phyloP scores from a whole-genome alignment of 805 yeast species.

The Blastobotrys attinorum region DNA sequence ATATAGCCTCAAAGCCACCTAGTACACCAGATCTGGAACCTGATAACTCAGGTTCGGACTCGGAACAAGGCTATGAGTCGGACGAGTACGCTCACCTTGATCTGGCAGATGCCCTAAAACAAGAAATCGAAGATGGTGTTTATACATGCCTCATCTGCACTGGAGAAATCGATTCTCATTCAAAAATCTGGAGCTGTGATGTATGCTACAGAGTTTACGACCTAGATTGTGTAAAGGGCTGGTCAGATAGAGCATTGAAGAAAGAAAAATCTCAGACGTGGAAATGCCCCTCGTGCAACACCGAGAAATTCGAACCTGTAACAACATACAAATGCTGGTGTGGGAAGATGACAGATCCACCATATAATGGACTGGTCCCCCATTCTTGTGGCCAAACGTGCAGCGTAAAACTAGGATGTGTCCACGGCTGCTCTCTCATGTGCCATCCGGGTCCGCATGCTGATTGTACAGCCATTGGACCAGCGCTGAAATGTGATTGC shows the following conservation, averaged over 20 bases:
- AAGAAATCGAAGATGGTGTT: constrained; percentile 57
- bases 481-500: constrained; percentile 61
- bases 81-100: constrained; percentile 19
- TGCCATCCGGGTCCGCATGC: constrained; percentile 93
- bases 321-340: constrained; percentile 77
- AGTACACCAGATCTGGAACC: no score
- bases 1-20: no score
- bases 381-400: constrained; percentile 90
- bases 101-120: constrained; percentile 34
- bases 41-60: no score
- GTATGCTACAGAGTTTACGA: constrained; percentile 80
- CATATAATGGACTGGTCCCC: constrained; percentile 45
- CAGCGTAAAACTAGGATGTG: constrained; percentile 41
- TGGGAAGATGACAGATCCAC: constrained; percentile 66
- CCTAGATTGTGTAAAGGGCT: constrained; percentile 70
- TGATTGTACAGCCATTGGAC: constrained; percentile 71
- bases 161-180: constrained; percentile 59
- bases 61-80: no score
- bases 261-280: constrained; percentile 39
- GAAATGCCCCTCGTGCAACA: constrained; percentile 85
- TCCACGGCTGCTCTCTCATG: constrained; percentile 63
- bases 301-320: constrained; percentile 38
- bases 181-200: constrained; percentile 71
- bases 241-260: constrained; percentile 63
- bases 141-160: constrained; percentile 87